Evolutionary conservation across 345 rosid species (phyloP).

Genomic region (Lagerstroemia speciosa): DNA sequence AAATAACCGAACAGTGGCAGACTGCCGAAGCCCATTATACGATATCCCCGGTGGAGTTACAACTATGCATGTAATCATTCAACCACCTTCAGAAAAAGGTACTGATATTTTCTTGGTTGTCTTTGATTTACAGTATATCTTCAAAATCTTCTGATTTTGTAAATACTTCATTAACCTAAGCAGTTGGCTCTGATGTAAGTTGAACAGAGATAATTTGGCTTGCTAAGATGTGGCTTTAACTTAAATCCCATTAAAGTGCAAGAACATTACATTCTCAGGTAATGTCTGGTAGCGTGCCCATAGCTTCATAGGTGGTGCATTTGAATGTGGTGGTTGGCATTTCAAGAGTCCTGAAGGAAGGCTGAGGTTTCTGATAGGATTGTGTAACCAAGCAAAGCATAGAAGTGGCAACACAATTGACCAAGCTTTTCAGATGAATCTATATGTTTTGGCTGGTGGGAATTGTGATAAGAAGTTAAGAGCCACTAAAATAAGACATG

Average conservation of each 20-base stretch:
- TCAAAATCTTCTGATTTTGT: not conserved
- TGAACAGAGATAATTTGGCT: not conserved
- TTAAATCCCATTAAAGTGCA: not conserved
- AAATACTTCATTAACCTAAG: not conserved
- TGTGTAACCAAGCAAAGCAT: no score
- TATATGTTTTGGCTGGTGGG: no score
- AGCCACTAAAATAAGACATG: no score
- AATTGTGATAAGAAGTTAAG: no score
- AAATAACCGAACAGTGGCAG: slow-evolving; percentile 67
- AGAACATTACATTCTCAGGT: not conserved
- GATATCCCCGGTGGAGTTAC: slow-evolving; percentile 80
- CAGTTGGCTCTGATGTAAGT: not conserved
- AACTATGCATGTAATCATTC: slow-evolving; percentile 95
- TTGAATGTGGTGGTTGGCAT: not conserved
- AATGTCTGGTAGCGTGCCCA: not conserved
- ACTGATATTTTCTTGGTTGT: not conserved
- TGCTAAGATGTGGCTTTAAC: not conserved
- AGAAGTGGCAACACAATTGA: no score
- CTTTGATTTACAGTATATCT: not conserved
- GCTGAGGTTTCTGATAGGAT: no score
- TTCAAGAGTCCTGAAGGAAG: not conserved
- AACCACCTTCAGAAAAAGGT: slow-evolving; percentile 81
- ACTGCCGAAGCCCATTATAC: slow-evolving; percentile 72
- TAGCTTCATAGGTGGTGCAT: not conserved
- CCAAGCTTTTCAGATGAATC: no score